These are phyloP conservation scores for Poronia punctata DNA, from an alignment of 495 filamentous ascomycete genomes.

Conservation along the genomic window DNA sequence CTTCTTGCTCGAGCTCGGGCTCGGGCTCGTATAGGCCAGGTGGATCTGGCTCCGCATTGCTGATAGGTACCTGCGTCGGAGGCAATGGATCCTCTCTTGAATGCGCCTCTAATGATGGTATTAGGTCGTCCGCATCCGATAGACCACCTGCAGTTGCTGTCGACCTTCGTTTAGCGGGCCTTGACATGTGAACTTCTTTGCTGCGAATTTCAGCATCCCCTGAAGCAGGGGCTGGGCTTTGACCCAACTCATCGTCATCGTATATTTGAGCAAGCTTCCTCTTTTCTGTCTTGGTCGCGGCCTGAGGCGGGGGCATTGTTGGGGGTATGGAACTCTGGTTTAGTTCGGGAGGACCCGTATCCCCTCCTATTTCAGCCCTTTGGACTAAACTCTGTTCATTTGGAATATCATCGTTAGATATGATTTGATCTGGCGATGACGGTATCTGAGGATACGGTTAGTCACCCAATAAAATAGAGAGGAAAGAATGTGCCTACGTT, in stretches of 20 bases:
- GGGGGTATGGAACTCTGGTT: constrained; percentile 1
- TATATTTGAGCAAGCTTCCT: constrained; percentile 5
- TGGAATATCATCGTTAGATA: constrained; percentile 7
- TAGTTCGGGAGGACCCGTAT: constrained; percentile 1
- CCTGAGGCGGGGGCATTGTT: neutral
- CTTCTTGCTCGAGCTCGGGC: neutral
- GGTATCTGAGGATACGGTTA: constrained; percentile 15
- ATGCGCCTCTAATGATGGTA: no score
- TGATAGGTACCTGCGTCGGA: constrained; percentile 1
- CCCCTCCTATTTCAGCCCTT: neutral
- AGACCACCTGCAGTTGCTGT: constrained; percentile 8
- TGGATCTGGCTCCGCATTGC: constrained; percentile 8
- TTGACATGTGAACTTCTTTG: constrained; percentile 13
- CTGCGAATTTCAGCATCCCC: neutral
- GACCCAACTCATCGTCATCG: constrained; percentile 21
- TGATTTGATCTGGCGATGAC: constrained; percentile 22
- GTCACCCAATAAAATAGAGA: neutral
- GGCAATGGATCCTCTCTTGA: constrained; percentile 1
- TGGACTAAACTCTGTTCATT: neutral
- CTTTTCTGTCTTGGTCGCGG: constrained; percentile 9
- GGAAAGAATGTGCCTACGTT: constrained; percentile 8
- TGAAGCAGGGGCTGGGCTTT: constrained; percentile 3
- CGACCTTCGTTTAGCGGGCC: constrained; percentile 3
- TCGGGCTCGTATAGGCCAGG: constrained; percentile 1
- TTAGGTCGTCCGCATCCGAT: neutral